A percentile compares a stretch with the other conserved stretches of the same genome.
phyloP scores from a whole-genome alignment of 2,329 filamentous ascomycete genomes.

The Elsinoe fawcettii region DNA sequence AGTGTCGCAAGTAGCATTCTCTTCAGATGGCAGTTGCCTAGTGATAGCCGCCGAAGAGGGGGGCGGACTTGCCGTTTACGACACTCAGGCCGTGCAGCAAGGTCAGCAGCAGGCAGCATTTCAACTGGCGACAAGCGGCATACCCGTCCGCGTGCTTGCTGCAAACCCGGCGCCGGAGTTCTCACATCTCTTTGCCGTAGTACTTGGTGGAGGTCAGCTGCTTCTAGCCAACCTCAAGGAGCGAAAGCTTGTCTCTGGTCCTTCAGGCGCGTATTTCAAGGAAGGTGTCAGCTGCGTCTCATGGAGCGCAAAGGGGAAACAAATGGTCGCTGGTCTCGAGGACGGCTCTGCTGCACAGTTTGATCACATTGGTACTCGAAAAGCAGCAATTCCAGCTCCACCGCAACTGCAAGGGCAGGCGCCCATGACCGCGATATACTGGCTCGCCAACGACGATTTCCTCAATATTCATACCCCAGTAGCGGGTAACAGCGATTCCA shows the following conservation, averaged over 20 bases:
- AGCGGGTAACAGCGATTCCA: constrained; percentile 41
- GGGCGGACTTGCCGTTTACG: constrained; percentile 76
- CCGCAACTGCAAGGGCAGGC: constrained; percentile 52
- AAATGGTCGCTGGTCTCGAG: constrained; percentile 75
- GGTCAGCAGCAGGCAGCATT: constrained; percentile 61
- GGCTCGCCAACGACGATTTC: constrained; percentile 84
- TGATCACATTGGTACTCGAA: constrained; percentile 69
- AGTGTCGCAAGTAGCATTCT: constrained; percentile 84
- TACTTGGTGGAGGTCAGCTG: constrained; percentile 73
- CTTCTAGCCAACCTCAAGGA: constrained; percentile 74
- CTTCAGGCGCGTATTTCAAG: constrained; percentile 58
- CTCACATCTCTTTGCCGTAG: constrained; percentile 68
- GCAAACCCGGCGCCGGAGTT: constrained; percentile 73
- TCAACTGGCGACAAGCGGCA: constrained; percentile 68
- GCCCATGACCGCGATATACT: constrained; percentile 54
- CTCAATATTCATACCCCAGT: constrained; percentile 67
- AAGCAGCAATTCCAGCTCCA: constrained; percentile 71
- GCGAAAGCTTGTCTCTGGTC: constrained; percentile 48
- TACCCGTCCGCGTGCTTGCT: constrained; percentile 62
- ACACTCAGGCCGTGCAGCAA: constrained; percentile 59
- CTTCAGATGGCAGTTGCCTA: constrained; percentile 77
- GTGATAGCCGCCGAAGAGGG: constrained; percentile 74
- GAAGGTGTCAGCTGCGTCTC: constrained; percentile 71
- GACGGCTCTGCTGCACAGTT: constrained; percentile 78
- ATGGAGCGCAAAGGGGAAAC: constrained; percentile 92